Percentiles rank a stretch among this genome's conserved stretches.
Evolutionary conservation across 2,329 filamentous ascomycete species (phyloP).

Genomic region (Phaeosphaeria sp.): DNA sequence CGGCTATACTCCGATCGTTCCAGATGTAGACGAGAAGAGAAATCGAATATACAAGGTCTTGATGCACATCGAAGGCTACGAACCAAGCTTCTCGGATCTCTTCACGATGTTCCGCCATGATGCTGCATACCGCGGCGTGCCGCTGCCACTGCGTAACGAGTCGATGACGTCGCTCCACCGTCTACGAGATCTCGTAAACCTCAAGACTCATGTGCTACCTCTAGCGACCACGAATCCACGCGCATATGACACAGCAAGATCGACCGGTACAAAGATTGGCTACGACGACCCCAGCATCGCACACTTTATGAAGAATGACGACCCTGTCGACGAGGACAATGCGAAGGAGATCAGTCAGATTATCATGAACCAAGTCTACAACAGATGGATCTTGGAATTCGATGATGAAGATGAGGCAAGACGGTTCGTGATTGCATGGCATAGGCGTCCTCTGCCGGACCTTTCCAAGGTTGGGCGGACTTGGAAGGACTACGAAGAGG

Average conservation of each 20-base stretch:
- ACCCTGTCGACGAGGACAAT: constrained; percentile 10
- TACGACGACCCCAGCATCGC: constrained; percentile 26
- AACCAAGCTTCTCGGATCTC: constrained; percentile 37
- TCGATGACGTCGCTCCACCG: constrained; percentile 24
- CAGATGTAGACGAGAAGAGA: constrained; percentile 17
- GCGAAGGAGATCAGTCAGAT: constrained; percentile 29
- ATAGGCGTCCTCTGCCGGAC: constrained; percentile 55
- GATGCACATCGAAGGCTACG: constrained; percentile 44
- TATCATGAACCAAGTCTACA: constrained; percentile 47
- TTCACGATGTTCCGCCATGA: constrained; percentile 38
- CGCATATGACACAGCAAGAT: constrained; percentile 15
- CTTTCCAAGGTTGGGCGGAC: constrained; percentile 12
- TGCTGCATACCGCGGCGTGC: constrained; percentile 43
- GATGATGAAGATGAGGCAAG: constrained; percentile 61
- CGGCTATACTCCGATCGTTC: constrained; percentile 42
- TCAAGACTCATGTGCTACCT: constrained; percentile 23
- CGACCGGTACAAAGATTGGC: not conserved
- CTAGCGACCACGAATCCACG: constrained; percentile 28
- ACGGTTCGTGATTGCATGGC: constrained; percentile 61
- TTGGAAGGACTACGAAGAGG: constrained; percentile 45
- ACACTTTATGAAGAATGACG: constrained; percentile 15
- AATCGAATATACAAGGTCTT: constrained; percentile 40
- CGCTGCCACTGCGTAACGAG: constrained; percentile 30
- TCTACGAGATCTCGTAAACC: constrained; percentile 39
- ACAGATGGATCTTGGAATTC: constrained; percentile 64